Evolutionary conservation across 2,329 filamentous ascomycete species (phyloP).

Genomic region (Phyllosticta citriasiana): DNA sequence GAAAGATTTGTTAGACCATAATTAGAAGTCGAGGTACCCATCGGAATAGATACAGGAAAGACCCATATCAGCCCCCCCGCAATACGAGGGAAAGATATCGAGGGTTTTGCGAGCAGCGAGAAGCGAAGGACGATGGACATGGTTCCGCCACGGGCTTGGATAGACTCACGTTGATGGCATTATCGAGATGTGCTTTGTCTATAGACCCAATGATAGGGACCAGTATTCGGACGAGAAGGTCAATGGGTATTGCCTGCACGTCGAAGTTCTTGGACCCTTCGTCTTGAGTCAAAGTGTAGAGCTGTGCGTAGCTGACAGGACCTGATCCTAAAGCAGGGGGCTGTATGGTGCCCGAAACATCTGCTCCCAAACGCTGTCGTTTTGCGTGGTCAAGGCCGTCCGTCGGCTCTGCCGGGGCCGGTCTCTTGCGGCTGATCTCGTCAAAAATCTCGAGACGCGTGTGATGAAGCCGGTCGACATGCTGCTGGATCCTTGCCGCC

Average conservation of each 20-base stretch:
- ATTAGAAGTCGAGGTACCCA: too few species aligned
- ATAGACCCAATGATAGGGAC: constrained; percentile 66
- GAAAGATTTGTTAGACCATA: background rate
- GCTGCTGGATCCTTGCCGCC: constrained; percentile 70
- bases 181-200: constrained; percentile 56
- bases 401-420: constrained; percentile 57
- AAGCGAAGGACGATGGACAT: background rate
- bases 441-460: constrained; percentile 70
- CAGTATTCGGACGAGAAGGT: constrained; percentile 71
- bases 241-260: constrained; percentile 64
- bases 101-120: background rate
- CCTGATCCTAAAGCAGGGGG: constrained; percentile 54
- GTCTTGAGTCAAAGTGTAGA: constrained; percentile 79
- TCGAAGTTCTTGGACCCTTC: constrained; percentile 68
- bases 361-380: constrained; percentile 58
- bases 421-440: constrained; percentile 68
- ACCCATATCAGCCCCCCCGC: background rate
- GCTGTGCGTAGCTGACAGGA: constrained; percentile 66
- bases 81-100: background rate
- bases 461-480: constrained; percentile 73
- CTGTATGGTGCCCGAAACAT: constrained; percentile 27
- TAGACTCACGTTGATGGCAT: constrained; percentile 60
- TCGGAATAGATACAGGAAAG: too few species aligned
- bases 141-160: background rate
- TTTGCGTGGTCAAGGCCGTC: constrained; percentile 70